Evolutionary conservation across 1,284 basidiomycete species (phyloP), one percentile per base, ranked within the genome.

Genomic region (Microbotryum scabiosae): DNA sequence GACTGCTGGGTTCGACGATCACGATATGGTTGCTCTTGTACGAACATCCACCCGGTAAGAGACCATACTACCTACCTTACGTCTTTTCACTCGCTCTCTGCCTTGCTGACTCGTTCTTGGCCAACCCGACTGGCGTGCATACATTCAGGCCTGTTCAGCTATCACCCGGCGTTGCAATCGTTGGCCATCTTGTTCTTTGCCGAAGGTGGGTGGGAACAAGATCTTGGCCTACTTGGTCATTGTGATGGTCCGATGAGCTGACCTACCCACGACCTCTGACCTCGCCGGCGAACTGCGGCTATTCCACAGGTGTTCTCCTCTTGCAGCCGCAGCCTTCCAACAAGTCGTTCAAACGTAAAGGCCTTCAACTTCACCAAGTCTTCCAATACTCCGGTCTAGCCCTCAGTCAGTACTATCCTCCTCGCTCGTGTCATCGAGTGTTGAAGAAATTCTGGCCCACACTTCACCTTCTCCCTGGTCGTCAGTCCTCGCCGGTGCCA

Each of bases 151-250:
- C 59, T 71, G 9, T 71, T 71, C 57, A 62, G 62, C 5, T 71
- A 69, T 36, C 70, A 71, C 45, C 70, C 70, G 0, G 47, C 63
- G 23, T 28, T 69, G 14, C 68, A 71, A 30, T 60, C 60, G 12
- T 20, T 69, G 7, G 64, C 70, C 1, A 55, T 69, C 3, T 26
- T 69, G 20, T 28, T 61, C 20, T 71, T 71, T 56, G 44, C 62
- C 25, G 64, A 71, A 45, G 69, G 69, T 54, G 23, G 18, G 60
- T 32, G 16, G 10, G 16, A 41, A 16, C 12, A 41, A 32, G 30
- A 5, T 32, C 36, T 41, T 12, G 14, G 16, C 16, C 12, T 18
- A 5, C 10, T 41, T 41, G 36, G 12, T 18, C 16, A 18, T 12
- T 41, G 14, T 41, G 10, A 41, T 12, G 36, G 16, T 41, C 14